Evolutionary conservation across 2,329 filamentous ascomycete genomes (phyloP), one percentile per base, ranked within the genome.

Genomic region (Fusarium camptoceras): DNA sequence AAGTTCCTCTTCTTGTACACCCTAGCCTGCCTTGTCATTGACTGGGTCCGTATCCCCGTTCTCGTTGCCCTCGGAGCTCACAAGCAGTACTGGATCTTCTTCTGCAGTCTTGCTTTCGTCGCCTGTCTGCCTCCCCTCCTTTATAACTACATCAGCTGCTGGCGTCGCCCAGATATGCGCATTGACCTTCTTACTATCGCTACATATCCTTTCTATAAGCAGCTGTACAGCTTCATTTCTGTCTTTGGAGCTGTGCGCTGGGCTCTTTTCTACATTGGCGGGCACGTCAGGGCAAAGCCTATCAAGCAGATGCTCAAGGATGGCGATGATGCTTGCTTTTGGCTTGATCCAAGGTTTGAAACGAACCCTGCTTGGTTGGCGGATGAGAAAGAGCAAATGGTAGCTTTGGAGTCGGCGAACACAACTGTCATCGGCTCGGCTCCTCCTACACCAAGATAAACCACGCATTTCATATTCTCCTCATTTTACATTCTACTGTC

Each of bases 21-120:
- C 0, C 1, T 59, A 0, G 39, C 56, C 0, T 59, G 56, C 1
- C 30, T 57, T 1, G 30, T 59, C 20, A 59, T 59, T 6, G 56
- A 59, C 14, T 59, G 56, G 56, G 56, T 59, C 0, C 56, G 51
- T 0, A 59, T 59, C 12, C 56, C 56, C 5, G 56, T 59, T 6
- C 16, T 59, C 0, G 56, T 57, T 3, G 56, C 56, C 9, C 56
- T 59, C 2, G 56, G 56, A 3, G 56, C 56, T 0, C 56, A 59
- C 11, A 59, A 59, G 1, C 30, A 59, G 1, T 59, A 59, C 14
- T 59, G 56, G 56, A 59, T 57, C 39, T 59, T 59, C n/a, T 59
- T 59, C 18, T 59, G 55, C 30, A 5, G 51, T 25, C 56, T 59
- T 4, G 56, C 56, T 4, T 59, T 59, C 8, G 56, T 59, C 4